Conservation (phyloP, 495 filamentous ascomycete genomes). For the Podospora pseudocomata region DNA sequence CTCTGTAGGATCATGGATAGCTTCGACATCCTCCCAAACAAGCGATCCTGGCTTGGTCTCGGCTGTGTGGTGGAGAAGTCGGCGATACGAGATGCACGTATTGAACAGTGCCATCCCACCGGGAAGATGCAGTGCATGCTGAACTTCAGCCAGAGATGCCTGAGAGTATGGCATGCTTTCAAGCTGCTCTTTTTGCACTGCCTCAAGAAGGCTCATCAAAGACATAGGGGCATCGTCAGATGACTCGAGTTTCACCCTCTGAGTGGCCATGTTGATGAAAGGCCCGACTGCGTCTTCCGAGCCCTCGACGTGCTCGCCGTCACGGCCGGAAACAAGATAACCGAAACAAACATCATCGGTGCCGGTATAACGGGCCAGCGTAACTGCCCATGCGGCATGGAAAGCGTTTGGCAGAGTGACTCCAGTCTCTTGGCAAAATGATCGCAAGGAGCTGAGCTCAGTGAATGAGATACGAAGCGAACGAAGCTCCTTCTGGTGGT, state of each 20-base stretch:
- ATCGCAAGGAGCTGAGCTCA: slow-evolving; percentile 11
- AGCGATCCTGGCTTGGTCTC: background rate
- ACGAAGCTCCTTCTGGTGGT: slow-evolving; percentile 11
- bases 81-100: slow-evolving; percentile 33
- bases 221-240: background rate
- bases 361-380: slow-evolving; percentile 38
- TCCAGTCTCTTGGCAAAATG: slow-evolving; percentile 16
- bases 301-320: slow-evolving; percentile 39
- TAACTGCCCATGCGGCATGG: slow-evolving; percentile 42
- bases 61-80: background rate
- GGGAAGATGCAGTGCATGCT: slow-evolving; percentile 33
- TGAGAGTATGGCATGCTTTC: slow-evolving; percentile 39
- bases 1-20: slow-evolving; percentile 56
- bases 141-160: slow-evolving; percentile 40
- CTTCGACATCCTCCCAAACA: slow-evolving; percentile 17
- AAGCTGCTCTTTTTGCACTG: slow-evolving; percentile 34
- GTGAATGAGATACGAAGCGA: slow-evolving; percentile 19
- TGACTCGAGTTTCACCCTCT: slow-evolving; percentile 33
- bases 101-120: slow-evolving; percentile 34
- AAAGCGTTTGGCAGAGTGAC: slow-evolving; percentile 32
- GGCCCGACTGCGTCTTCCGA: slow-evolving; percentile 49
- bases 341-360: slow-evolving; percentile 44
- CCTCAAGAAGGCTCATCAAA: slow-evolving; percentile 19
- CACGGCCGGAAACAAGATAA: slow-evolving; percentile 42
- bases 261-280: slow-evolving; percentile 56